phyloP scores from a whole-genome alignment of 2,329 filamentous ascomycete species.

The Sordariomycetes sp. region DNA sequence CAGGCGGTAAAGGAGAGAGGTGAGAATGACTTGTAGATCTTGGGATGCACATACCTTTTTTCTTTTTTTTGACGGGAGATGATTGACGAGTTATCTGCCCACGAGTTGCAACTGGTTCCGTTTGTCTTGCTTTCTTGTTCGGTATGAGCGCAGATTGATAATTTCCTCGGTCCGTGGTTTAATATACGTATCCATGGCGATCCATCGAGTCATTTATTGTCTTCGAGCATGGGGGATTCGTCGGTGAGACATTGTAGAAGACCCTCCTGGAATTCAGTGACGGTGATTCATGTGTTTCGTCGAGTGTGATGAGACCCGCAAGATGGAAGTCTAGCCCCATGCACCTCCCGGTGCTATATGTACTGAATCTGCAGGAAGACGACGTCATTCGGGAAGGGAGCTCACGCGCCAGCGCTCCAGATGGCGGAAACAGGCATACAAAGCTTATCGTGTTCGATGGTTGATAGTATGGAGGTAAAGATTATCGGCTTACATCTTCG shows the following conservation, averaged over 20 bases:
- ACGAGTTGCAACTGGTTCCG: not conserved
- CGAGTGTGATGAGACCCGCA: no score
- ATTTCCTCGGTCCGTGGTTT: not conserved
- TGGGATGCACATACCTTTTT: not conserved
- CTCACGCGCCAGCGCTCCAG: no score
- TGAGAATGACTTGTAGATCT: not conserved
- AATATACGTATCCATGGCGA: not conserved
- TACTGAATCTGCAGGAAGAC: no score
- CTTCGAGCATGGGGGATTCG: not conserved
- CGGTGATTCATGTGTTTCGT: no score
- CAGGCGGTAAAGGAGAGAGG: not conserved
- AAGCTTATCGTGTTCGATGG: no score
- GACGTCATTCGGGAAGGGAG: no score
- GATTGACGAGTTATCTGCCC: not conserved
- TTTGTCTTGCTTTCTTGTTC: not conserved
- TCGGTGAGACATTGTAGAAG: not conserved
- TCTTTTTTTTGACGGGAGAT: not conserved
- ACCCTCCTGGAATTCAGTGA: no score
- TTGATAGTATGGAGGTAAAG: no score
- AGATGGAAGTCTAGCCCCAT: no score
- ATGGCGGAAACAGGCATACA: no score
- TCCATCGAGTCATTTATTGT: not conserved
- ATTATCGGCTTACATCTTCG: no score
- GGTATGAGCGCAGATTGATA: not conserved
- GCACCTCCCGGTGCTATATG: no score